These are phyloP conservation scores for Diutina neorugosa DNA, from an alignment of 1,139 yeast species.

Conservation along the genomic window DNA sequence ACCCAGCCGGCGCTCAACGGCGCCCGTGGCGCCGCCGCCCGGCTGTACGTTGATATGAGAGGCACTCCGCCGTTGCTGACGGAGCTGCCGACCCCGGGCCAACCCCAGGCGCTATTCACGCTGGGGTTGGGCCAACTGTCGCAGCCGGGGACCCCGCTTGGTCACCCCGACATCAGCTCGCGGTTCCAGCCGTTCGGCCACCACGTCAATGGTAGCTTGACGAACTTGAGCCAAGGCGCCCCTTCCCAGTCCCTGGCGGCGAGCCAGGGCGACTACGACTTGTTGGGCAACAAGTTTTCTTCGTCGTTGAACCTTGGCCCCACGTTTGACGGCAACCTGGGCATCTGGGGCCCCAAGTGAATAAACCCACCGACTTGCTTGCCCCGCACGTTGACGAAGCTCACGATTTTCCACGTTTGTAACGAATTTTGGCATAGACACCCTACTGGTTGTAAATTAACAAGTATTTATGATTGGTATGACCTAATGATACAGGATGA, in stretches of 20 bases:
- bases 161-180: neutral
- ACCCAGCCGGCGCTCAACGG: neutral
- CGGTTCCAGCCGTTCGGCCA: conserved; percentile 4
- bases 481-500: conserved; percentile 1
- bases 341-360: conserved; percentile 4
- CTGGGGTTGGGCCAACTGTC: neutral
- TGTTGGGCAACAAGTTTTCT: conserved; percentile 4
- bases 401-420: conserved; percentile 4
- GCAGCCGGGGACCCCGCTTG: conserved; percentile 4
- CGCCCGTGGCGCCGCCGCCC: conserved; percentile 1
- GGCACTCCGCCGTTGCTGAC: neutral
- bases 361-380: neutral
- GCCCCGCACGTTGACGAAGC: conserved; percentile 2
- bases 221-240: conserved; percentile 1
- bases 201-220: conserved; percentile 1
- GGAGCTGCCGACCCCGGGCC: neutral
- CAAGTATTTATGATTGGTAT: conserved; percentile 2
- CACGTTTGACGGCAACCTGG: conserved; percentile 3
- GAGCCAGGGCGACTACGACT: conserved; percentile 1
- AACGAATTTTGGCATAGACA: conserved; percentile 4
- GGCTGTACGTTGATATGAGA: conserved; percentile 1
- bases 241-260: neutral
- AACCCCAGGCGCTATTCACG: neutral
- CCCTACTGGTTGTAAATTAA: conserved; percentile 1
- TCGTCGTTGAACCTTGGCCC: neutral